Evolutionary conservation across 2,329 filamentous ascomycete species (phyloP).

Genomic region (Exophiala alcalophila): DNA sequence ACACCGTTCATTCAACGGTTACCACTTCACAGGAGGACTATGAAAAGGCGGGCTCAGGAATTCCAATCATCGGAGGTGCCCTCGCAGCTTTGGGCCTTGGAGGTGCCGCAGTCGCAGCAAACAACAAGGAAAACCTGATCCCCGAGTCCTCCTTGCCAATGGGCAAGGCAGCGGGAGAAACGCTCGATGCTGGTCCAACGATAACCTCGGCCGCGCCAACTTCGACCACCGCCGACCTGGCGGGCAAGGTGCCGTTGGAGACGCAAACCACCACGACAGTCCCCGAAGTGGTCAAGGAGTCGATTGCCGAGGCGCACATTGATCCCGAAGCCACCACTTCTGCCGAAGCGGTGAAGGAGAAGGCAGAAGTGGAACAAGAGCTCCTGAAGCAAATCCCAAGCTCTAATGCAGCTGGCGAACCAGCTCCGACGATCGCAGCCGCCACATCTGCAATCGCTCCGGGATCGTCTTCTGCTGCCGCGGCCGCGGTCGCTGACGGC

Average conservation of each 20-base stretch:
- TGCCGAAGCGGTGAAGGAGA: slow-evolving; percentile 67
- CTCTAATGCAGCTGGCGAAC: slow-evolving; percentile 38
- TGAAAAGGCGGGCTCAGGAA: slow-evolving; percentile 61
- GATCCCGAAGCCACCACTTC: slow-evolving; percentile 70
- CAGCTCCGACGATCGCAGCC: slow-evolving; percentile 42
- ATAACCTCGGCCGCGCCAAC: slow-evolving; percentile 52
- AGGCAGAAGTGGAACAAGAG: slow-evolving; percentile 71
- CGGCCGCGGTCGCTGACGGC: slow-evolving; percentile 24
- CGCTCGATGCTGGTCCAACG: slow-evolving; percentile 51
- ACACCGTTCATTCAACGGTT: slow-evolving; percentile 66
- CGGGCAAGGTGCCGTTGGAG: slow-evolving; percentile 46
- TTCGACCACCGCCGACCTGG: slow-evolving; percentile 47
- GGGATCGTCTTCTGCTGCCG: slow-evolving; percentile 18
- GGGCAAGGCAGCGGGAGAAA: slow-evolving; percentile 42
- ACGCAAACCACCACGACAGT: slow-evolving; percentile 44
- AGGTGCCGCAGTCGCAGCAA: slow-evolving; percentile 50
- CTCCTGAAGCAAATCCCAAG: slow-evolving; percentile 54
- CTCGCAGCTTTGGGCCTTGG: slow-evolving; percentile 43
- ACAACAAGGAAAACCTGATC: slow-evolving; percentile 63
- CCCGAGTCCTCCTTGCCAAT: slow-evolving; percentile 81
- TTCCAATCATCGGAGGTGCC: slow-evolving; percentile 44
- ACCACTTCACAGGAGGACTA: slow-evolving; percentile 80
- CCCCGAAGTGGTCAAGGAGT: slow-evolving; percentile 46
- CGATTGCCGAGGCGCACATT: slow-evolving; percentile 51
- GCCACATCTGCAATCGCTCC: slow-evolving; percentile 38